Percentiles rank a stretch among this genome's conserved stretches.
These are phyloP conservation scores for Boehmeria nivea DNA, from an alignment of 306 rosid genomes.

Conservation along the genomic window DNA sequence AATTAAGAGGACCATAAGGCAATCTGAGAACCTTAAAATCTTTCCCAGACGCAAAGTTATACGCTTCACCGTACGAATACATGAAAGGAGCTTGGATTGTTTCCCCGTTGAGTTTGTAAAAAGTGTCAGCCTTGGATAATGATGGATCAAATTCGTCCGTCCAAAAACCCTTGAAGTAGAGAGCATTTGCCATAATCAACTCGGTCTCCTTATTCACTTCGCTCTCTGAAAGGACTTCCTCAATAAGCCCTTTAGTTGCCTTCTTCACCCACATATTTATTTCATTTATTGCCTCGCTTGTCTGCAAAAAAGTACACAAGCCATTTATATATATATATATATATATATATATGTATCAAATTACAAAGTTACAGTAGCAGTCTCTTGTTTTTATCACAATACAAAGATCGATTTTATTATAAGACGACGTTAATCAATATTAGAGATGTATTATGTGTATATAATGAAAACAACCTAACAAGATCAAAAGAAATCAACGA, in stretches of 20 bases:
- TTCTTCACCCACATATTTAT: slow-evolving; percentile 26
- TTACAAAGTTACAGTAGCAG: too few species aligned
- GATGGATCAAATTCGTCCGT: not conserved
- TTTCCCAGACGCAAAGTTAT: not conserved
- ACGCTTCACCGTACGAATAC: not conserved
- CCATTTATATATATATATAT: too few species aligned
- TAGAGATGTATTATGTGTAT: too few species aligned
- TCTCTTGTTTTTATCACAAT: too few species aligned
- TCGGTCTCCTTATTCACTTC: not conserved
- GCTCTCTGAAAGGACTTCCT: not conserved
- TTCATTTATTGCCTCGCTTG: slow-evolving; percentile 2
- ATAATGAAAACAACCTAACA: too few species aligned
- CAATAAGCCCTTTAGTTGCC: slow-evolving; percentile 13
- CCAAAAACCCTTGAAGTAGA: slow-evolving; percentile 23
- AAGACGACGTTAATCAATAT: too few species aligned
- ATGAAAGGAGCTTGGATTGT: slow-evolving; percentile 7
- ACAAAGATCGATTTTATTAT: too few species aligned
- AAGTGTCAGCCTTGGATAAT: not conserved
- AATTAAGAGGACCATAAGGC: too few species aligned
- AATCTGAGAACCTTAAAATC: not conserved
- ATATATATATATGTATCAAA: too few species aligned
- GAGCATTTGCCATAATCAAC: slow-evolving; percentile 17
- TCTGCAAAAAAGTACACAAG: not conserved
- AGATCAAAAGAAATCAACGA: too few species aligned
- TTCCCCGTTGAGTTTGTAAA: slow-evolving; percentile 7